Evolutionary conservation across 257 asterid genomes (phyloP), one percentile per base, ranked within the genome.

Genomic region (Penstemon newberryi): DNA sequence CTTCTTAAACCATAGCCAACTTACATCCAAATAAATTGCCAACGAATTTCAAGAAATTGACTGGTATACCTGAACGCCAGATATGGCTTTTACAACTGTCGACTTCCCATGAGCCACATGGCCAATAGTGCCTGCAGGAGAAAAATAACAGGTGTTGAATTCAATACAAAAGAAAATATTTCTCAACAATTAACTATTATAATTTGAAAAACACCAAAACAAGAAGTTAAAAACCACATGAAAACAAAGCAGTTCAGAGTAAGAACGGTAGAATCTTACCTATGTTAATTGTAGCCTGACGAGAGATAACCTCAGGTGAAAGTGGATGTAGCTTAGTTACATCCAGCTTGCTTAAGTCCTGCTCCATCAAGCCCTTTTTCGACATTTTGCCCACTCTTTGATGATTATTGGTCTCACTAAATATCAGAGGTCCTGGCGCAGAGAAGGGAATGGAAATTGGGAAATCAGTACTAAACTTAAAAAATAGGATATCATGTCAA

Each of bases 81-180:
- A 92, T 73, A 92, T 86, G 67, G 96, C 98, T 79, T 92, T 92
- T 56, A 92, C 98, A 58, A 92, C 96, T n/a, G 98, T 92, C 18
- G 98, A 92, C 75, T 92, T 92, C 37, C 98, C 98, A 73, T 92
- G 98, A 70, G 98, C 98, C 87, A 92, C 98, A 67, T 92, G 98
- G 37, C 98, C 98, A 79, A 92, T 92, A 60, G 98, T 92, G 54
- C 98, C 98, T 92, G 78, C 60, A 37, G 66, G 39, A 7, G 47
- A 68, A 60, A 76, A 36, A 6, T 40, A 33, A 58, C 60, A 67
- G 63, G 54, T 33, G 56, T 9, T 56, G 36, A 56, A 49, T 5
- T 41, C 8, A 64, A 37, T 4, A 38, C 4, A 59, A 36, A 8
- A 55, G 33, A 25, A n/a, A 3, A 33, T 18, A 41, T 4, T 18